phyloP scores from a whole-genome alignment of 768 basidiomycete species.

The Suillus hirtellus region DNA sequence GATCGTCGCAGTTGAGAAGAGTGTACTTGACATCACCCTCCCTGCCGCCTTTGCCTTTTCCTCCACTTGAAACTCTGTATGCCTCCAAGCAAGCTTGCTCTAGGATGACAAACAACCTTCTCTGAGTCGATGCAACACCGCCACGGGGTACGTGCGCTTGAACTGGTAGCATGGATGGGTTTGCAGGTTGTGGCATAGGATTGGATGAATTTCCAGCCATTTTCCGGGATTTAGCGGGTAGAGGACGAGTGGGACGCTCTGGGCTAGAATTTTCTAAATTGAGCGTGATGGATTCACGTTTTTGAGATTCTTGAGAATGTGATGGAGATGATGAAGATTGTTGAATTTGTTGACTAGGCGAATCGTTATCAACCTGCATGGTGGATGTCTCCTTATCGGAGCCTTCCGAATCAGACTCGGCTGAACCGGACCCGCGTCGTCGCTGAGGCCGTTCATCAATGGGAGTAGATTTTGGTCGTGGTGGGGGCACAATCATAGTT shows the following conservation, averaged over 20 bases:
- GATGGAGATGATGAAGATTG: conserved; percentile 6
- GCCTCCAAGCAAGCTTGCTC: conserved; percentile 96
- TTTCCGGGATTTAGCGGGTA: conserved; percentile 58
- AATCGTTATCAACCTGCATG: conserved; percentile 31
- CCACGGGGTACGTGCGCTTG: conserved; percentile 73
- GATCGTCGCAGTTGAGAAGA: conserved; percentile 96
- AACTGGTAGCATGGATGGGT: conserved; percentile 81
- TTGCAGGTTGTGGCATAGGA: conserved; percentile 52
- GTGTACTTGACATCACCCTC: conserved; percentile 91
- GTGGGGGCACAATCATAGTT: conserved; percentile 46
- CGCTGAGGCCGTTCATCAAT: conserved; percentile 56
- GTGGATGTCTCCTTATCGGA: conserved; percentile 28
- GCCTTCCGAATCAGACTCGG: conserved; percentile 36
- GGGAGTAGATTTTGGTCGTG: conserved; percentile 75
- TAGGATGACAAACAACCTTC: conserved; percentile 85
- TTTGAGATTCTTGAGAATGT: conserved; percentile 20
- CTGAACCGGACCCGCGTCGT: conserved; percentile 44
- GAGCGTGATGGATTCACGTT: conserved; percentile 20
- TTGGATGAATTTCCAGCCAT: conserved; percentile 42
- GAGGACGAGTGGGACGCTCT: conserved; percentile 64
- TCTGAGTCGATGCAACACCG: conserved; percentile 50
- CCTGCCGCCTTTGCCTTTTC: conserved; percentile 50
- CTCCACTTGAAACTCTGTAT: conserved; percentile 75
- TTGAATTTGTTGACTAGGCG: background rate
- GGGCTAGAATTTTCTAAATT: conserved; percentile 23